Percentiles rank a stretch among this genome's conserved stretches.
These are phyloP conservation scores for Chrysopogon serrulatus DNA, from an alignment of 176 grass and related monocot genomes.

Conservation along the genomic window DNA sequence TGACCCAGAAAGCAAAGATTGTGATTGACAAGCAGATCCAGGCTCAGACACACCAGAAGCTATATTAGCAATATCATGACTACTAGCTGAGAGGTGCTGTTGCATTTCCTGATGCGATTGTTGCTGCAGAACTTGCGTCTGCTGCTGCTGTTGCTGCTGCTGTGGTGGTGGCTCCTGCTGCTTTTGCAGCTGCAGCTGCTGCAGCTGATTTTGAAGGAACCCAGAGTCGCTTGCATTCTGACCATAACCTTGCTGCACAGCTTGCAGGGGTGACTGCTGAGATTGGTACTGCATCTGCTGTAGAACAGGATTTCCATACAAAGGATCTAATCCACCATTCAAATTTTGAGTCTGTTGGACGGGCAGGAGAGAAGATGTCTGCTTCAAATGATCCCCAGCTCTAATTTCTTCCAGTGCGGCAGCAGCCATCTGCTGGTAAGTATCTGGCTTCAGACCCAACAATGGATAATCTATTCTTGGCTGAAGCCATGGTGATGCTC, in stretches of 20 bases:
- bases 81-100: conserved; percentile 41
- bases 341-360: conserved; percentile 66
- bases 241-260: conserved; percentile 50
- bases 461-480: conserved; percentile 49
- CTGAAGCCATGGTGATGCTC: conserved; percentile 69
- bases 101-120: conserved; percentile 45
- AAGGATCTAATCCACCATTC: conserved; percentile 46
- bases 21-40: conserved; percentile 35
- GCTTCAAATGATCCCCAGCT: conserved; percentile 63
- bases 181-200: conserved; percentile 43
- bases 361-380: conserved; percentile 45
- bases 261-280: conserved; percentile 56
- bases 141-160: conserved; percentile 33
- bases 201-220: conserved; percentile 66
- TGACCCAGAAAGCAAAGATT: conserved; percentile 37
- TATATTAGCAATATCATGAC: conserved; percentile 50
- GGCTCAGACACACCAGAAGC: conserved; percentile 50
- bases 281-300: conserved; percentile 75
- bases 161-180: neutral
- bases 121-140: conserved; percentile 27
- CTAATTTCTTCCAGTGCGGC: conserved; percentile 84
- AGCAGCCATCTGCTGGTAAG: conserved; percentile 90
- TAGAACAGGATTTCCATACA: conserved; percentile 57
- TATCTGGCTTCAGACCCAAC: conserved; percentile 64
- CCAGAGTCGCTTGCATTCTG: conserved; percentile 34